Evolutionary conservation across 441 rosid genomes (phyloP).

Genomic region (Gossypium schwendimanii): DNA sequence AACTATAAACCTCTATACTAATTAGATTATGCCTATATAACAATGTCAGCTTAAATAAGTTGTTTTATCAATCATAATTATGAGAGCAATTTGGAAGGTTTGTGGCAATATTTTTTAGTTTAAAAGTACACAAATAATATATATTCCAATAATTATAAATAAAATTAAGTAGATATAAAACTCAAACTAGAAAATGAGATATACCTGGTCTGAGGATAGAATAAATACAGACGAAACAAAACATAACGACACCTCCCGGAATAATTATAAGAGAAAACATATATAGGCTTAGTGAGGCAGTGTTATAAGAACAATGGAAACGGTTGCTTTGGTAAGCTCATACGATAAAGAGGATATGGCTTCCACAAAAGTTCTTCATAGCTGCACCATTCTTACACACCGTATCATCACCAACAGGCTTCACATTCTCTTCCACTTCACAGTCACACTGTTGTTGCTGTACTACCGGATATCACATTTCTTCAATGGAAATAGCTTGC

Average conservation of each 20-base stretch:
- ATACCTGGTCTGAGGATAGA: no score
- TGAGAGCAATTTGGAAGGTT: neutral
- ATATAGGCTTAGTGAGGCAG: neutral
- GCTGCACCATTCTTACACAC: neutral
- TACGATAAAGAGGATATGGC: neutral
- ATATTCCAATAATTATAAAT: no score
- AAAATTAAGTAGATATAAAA: no score
- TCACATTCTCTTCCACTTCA: neutral
- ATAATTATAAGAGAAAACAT: no score
- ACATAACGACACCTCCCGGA: no score
- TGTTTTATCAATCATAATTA: no score
- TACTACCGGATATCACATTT: slow-evolving; percentile 7
- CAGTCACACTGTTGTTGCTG: neutral
- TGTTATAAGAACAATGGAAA: neutral
- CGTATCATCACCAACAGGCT: neutral
- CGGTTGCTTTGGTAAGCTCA: neutral
- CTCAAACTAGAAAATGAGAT: no score
- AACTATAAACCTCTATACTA: no score
- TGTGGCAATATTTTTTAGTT: neutral
- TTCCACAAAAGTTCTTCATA: neutral
- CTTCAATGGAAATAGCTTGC: slow-evolving; percentile 1
- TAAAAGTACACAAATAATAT: no score
- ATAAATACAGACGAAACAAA: no score
- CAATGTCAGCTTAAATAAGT: neutral
- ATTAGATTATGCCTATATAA: neutral